Evolutionary conservation across 2,329 filamentous ascomycete species (phyloP).

Genomic region (Fusarium veterinarium): DNA sequence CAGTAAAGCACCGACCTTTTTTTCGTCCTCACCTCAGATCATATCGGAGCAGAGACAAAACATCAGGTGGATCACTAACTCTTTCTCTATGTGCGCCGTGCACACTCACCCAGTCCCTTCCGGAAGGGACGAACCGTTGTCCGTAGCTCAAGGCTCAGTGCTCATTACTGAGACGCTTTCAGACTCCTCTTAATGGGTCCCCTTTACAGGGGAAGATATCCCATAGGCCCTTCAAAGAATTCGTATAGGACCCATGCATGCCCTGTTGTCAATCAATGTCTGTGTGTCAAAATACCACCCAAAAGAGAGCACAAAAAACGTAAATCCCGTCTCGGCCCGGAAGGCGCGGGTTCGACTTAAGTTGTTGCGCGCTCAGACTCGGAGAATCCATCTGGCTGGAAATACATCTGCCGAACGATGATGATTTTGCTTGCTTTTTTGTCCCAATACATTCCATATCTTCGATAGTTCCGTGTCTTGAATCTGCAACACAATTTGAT

Average conservation of each 20-base stretch:
- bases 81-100: constrained; percentile 19
- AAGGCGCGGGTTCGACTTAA: constrained; percentile 1
- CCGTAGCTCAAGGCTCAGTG: constrained; percentile 14
- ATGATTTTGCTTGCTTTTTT: constrained; percentile 8
- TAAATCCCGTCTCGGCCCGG: constrained; percentile 18
- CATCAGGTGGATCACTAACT: neutral
- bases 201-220: neutral
- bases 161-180: constrained; percentile 14
- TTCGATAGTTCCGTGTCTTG: constrained; percentile 10
- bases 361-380: constrained; percentile 37
- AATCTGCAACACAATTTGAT: constrained; percentile 13
- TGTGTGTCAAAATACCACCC: constrained; percentile 24
- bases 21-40: neutral
- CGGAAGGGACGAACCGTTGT: constrained; percentile 33
- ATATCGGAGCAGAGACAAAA: neutral
- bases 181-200: neutral
- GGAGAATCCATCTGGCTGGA: constrained; percentile 28
- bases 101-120: neutral
- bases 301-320: constrained; percentile 16
- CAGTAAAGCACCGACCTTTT: constrained; percentile 14
- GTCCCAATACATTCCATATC: neutral
- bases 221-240: neutral
- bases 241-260: constrained; percentile 22
- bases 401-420: constrained; percentile 17
- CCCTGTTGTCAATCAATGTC: constrained; percentile 24